phyloP scores from a whole-genome alignment of 169 alveolate genomes.

The Plasmodium billcollinsi region DNA sequence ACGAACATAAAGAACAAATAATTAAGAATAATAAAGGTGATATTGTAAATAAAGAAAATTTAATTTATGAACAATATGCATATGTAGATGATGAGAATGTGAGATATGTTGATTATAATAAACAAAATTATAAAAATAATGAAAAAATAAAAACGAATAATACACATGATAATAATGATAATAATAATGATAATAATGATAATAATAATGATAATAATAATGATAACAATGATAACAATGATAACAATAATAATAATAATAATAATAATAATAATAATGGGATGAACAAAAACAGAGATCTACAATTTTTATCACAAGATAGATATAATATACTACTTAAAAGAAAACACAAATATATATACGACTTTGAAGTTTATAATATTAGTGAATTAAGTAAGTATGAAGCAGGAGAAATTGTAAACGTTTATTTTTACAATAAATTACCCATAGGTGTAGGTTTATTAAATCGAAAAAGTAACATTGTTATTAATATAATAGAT shows the following conservation, averaged over 20 bases:
- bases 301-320: conserved; percentile 8
- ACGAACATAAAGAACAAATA: too few species aligned
- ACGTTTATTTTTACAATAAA: conserved; percentile 33
- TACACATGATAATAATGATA: neutral
- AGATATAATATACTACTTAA: conserved; percentile 20
- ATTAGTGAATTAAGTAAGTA: conserved; percentile 27
- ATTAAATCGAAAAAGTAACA: conserved; percentile 51
- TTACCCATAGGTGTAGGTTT: conserved; percentile 33
- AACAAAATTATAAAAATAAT: neutral
- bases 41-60: neutral
- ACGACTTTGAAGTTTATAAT: conserved; percentile 43
- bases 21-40: neutral
- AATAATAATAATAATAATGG: neutral
- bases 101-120: too few species aligned
- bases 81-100: neutral
- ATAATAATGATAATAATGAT: neutral
- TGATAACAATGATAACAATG: neutral
- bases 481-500: conserved; percentile 42
- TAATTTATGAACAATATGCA: neutral
- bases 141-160: neutral
- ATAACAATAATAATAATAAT: neutral
- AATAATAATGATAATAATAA: neutral
- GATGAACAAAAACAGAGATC: neutral
- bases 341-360: conserved; percentile 34
- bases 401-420: conserved; percentile 48